phyloP scores from a whole-genome alignment of 139 green algal species.

The Zygnema cylindricum region DNA sequence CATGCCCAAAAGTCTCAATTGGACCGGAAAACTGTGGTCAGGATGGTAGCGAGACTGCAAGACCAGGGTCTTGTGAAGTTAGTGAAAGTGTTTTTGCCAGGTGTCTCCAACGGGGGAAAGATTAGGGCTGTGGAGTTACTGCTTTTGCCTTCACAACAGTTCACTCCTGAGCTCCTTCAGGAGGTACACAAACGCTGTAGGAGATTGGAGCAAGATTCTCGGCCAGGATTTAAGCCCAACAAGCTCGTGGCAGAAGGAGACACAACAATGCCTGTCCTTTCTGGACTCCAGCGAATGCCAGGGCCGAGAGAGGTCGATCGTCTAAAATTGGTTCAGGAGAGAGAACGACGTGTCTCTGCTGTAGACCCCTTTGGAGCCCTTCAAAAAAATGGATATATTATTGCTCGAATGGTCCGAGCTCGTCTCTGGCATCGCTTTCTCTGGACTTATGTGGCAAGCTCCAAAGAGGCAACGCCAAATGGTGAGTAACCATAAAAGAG shows the following conservation, averaged over 20 bases:
- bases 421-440: constrained; percentile 49
- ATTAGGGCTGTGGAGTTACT: constrained; percentile 16
- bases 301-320: background rate
- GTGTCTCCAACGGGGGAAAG: constrained; percentile 34
- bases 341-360: background rate
- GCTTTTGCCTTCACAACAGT: background rate
- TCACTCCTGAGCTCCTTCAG: constrained; percentile 6
- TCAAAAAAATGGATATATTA: constrained; percentile 39
- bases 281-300: background rate
- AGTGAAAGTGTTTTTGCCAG: constrained; percentile 22
- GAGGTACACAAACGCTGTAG: background rate
- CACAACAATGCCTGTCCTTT: background rate
- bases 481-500: no score
- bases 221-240: background rate
- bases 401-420: constrained; percentile 37
- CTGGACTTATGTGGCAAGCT: constrained; percentile 46
- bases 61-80: constrained; percentile 9
- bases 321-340: background rate
- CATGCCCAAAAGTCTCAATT: background rate
- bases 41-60: constrained; percentile 20
- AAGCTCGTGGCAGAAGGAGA: background rate
- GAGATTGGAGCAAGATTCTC: background rate
- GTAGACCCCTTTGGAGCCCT: background rate
- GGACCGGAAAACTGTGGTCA: constrained; percentile 36
- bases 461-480: no score